These are phyloP conservation scores for Neoscytalidium dimidiatum DNA, from an alignment of 2,329 filamentous ascomycete genomes.

Conservation along the genomic window DNA sequence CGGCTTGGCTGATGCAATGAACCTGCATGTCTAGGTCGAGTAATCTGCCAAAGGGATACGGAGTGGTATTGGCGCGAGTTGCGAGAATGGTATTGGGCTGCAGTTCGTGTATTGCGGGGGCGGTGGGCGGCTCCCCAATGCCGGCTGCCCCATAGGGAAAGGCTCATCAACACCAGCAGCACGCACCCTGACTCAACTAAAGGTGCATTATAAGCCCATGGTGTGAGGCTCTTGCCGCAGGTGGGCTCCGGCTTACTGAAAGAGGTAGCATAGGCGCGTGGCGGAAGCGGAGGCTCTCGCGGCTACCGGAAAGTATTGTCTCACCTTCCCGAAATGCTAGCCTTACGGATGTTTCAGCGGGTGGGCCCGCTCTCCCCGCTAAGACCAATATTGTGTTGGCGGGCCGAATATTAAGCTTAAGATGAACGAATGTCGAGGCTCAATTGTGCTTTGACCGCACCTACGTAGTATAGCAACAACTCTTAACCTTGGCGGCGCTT, in stretches of 20 bases:
- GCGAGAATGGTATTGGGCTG: background rate
- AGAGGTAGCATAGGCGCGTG: background rate
- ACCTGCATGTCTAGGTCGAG: too few species aligned
- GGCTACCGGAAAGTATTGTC: background rate
- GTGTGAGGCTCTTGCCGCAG: background rate
- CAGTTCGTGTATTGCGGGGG: background rate
- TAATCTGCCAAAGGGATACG: background rate
- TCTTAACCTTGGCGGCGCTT: background rate
- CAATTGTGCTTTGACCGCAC: background rate
- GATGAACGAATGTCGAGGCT: background rate
- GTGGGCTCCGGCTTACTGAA: background rate
- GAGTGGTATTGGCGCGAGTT: background rate
- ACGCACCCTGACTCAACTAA: background rate
- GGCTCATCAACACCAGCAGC: background rate
- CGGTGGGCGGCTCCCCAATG: background rate
- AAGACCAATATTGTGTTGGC: background rate
- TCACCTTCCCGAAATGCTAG: background rate
- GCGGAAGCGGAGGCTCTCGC: background rate
- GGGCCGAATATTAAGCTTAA: background rate
- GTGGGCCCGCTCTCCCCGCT: background rate
- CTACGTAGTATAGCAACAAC: background rate
- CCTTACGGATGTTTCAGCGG: background rate
- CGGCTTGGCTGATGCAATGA: background rate
- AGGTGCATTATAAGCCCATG: background rate
- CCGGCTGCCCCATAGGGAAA: background rate